A percentile compares a stretch with the other conserved stretches of the same genome.
These are phyloP conservation scores for Tolypocladium pustulatum DNA, from an alignment of 2,329 filamentous ascomycete genomes.

Conservation along the genomic window DNA sequence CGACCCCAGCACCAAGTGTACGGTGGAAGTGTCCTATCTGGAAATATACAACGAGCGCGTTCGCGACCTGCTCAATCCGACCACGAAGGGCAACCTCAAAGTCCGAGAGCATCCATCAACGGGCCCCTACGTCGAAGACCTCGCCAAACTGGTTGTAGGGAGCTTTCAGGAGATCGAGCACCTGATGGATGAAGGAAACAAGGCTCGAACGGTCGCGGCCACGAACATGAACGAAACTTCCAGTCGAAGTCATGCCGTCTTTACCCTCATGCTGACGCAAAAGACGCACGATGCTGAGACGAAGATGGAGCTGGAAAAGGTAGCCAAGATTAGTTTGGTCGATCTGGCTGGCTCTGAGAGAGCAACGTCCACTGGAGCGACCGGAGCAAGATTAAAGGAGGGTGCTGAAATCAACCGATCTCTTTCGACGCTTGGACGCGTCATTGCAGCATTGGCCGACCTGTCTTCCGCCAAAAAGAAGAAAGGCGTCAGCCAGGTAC, in stretches of 20 bases:
- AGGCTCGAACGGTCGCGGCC: conserved; percentile 91
- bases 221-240: conserved; percentile 99
- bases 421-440: conserved; percentile 88
- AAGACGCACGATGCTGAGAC: conserved; percentile 86
- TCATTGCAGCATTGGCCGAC: conserved; percentile 92
- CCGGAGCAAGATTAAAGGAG: conserved; percentile 88
- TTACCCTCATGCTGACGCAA: conserved; percentile 90
- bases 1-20: conserved; percentile 70
- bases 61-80: conserved; percentile 86
- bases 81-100: conserved; percentile 92
- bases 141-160: conserved; percentile 87
- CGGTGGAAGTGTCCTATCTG: conserved; percentile 94
- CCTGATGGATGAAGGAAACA: conserved; percentile 98
- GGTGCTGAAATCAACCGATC: conserved; percentile 98
- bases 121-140: conserved; percentile 94
- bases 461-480: conserved; percentile 79
- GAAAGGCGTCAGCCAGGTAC: conserved; percentile 65
- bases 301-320: conserved; percentile 95
- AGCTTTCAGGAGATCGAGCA: conserved; percentile 95
- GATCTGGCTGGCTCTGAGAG: conserved; percentile 96
- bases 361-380: conserved; percentile 94
- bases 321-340: conserved; percentile 94
- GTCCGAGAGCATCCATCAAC: conserved; percentile 97
- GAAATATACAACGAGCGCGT: conserved; percentile 99
- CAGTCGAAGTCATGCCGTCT: conserved; percentile 95